Percentiles rank a stretch among this genome's conserved stretches.
Evolutionary conservation across 2,329 filamentous ascomycete genomes (phyloP).

Genomic region (Gaeumannomyces tritici): DNA sequence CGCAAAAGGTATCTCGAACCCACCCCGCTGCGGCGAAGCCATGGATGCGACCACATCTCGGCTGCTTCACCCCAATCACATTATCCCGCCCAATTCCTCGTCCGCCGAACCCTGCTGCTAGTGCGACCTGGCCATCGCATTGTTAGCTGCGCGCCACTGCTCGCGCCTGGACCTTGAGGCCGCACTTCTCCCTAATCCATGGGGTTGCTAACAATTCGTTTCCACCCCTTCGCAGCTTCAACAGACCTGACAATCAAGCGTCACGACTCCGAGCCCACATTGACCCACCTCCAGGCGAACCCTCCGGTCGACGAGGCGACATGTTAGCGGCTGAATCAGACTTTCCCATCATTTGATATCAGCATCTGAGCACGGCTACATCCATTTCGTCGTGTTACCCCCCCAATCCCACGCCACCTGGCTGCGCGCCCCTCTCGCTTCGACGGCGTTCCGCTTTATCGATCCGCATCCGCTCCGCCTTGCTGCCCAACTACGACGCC

Average conservation of each 20-base stretch:
- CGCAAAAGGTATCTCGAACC: not conserved
- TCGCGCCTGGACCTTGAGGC: not conserved
- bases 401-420: not conserved
- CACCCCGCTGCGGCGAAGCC: too few species aligned
- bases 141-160: not conserved
- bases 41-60: not conserved
- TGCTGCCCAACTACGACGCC: not conserved
- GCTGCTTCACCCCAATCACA: not conserved
- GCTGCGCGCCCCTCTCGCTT: not conserved
- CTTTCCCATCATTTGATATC: not conserved
- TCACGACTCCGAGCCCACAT: not conserved
- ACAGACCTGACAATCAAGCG: not conserved
- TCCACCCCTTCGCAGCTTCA: not conserved
- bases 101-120: not conserved
- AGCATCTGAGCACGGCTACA: not conserved
- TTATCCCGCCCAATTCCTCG: not conserved
- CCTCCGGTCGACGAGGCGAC: not conserved
- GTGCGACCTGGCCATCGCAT: not conserved
- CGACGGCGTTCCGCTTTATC: not conserved
- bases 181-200: not conserved
- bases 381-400: not conserved
- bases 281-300: not conserved
- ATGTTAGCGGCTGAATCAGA: not conserved
- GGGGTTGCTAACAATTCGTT: not conserved
- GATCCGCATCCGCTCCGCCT: not conserved